Conservation (phyloP, 768 basidiomycete species). For the Kwoniella sp. region DNA sequence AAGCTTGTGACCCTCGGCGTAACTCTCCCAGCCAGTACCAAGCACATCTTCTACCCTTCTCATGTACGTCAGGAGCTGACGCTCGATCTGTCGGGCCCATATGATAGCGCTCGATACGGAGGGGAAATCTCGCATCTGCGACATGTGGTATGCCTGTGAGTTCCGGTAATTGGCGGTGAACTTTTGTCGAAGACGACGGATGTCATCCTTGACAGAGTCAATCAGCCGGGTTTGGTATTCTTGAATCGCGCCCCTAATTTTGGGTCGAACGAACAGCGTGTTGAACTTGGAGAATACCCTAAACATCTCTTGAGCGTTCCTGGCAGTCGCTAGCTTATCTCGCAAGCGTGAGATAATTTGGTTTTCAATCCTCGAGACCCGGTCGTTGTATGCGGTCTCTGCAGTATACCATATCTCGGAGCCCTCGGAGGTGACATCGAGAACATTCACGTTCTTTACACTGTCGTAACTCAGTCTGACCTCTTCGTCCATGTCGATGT, state of each 20-base stretch:
- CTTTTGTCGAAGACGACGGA: constrained; percentile 92
- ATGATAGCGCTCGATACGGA: constrained; percentile 98
- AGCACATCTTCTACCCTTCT: constrained; percentile 98
- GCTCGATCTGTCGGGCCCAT: constrained; percentile 98
- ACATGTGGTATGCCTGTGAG: constrained; percentile 96
- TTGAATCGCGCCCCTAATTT: constrained; percentile 96
- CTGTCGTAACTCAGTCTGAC: constrained; percentile 93
- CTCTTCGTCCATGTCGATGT: constrained; percentile 97
- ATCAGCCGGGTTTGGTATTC: constrained; percentile 99
- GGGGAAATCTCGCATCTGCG: constrained; percentile 94
- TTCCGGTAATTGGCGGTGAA: constrained; percentile 95
- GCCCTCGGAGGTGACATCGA: constrained; percentile 91
- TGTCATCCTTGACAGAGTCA: constrained; percentile 97
- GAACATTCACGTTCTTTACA: constrained; percentile 91
- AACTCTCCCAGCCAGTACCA: constrained; percentile 94
- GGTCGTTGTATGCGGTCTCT: constrained; percentile 96
- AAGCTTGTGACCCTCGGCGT: constrained; percentile 97
- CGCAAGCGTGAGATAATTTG: constrained; percentile 92
- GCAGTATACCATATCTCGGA: constrained; percentile 97
- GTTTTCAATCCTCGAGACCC: constrained; percentile 94
- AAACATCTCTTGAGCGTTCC: constrained; percentile 99
- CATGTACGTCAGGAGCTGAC: constrained; percentile 94
- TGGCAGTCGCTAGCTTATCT: constrained; percentile 85
- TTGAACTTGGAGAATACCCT: constrained; percentile 98
- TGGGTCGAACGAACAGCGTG: constrained; percentile 88